Conservation (phyloP, 2,329 filamentous ascomycete species). For the Calonectria pseudoturangicola region DNA sequence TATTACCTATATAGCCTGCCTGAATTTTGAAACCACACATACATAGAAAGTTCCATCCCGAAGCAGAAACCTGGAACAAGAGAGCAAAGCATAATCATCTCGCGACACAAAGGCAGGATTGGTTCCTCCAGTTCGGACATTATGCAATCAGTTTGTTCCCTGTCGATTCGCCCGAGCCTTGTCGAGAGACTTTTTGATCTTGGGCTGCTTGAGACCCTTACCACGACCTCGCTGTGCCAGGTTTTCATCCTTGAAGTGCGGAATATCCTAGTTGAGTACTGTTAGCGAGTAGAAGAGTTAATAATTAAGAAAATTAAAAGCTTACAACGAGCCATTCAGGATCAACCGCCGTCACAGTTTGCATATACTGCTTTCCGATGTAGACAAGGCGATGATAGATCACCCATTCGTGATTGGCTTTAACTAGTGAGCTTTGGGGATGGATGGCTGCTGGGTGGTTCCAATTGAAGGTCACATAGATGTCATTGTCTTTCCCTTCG, state of each 20-base stretch:
- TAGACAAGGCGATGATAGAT: background rate
- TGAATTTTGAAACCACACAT: too few relatives aligned
- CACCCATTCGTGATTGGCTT: background rate
- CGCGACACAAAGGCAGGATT: background rate
- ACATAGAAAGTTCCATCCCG: too few relatives aligned
- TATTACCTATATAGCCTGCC: too few relatives aligned
- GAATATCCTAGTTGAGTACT: background rate
- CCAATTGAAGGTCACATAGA: background rate
- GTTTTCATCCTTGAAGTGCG: background rate
- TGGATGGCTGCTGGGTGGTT: background rate
- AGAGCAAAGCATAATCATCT: too few relatives aligned
- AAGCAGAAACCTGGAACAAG: too few relatives aligned
- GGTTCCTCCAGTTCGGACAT: background rate
- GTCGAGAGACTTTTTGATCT: background rate
- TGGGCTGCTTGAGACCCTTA: background rate
- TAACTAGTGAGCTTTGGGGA: background rate
- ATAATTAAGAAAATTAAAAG: background rate
- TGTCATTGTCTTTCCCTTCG: background rate
- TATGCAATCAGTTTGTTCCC: background rate
- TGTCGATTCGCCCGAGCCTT: background rate
- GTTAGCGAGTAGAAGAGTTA: background rate
- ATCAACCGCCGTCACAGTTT: background rate
- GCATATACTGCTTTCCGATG: background rate
- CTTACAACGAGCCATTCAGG: slow-evolving; percentile 7
- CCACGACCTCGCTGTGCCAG: background rate